Evolutionary conservation across 495 filamentous ascomycete species (phyloP), one percentile per base, ranked within the genome.

Genomic region (Neurospora sp.): DNA sequence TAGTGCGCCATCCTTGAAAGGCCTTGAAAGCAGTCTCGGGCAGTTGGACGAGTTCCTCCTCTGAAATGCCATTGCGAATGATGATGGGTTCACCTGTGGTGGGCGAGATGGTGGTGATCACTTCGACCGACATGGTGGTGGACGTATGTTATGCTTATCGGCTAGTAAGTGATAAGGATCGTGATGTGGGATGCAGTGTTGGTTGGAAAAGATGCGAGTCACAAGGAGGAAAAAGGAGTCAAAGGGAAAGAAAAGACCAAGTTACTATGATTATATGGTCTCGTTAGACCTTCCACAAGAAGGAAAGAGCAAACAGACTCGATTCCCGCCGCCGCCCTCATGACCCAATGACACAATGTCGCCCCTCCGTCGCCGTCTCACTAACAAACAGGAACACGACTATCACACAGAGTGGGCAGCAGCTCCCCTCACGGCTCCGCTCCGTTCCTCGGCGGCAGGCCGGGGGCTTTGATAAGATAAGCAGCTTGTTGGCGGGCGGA

Each of bases 71-170:
- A 76, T 89, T 88, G 73, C 94, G 89, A 37, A 89, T 91, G 75
- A 94, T 77, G 77, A 97, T 87, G 23, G 92, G 87, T 75, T 91
- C 86, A 81, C 92, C 92, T 66, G 94, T 97, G 44, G 89, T 90
- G 69, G 94, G 94, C 4, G 94, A 97, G 77, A 97, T 93, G 69
- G 94, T 97, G 2, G 89, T 95, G 77, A 97, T 89, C 2, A 85
- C 89, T 88, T 96, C 94, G 59, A 89, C 82, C 72, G 92, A 89
- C 92, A 96, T 96, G 82, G 74, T 70, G 39, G 62, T 42, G 8
- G 46, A 54, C 10, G 46, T 54, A 54, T 54, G 31, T 14, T 71
- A 48, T 11, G 39, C 16, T 39, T 54, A 37, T 48, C 27, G 27
- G 70, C n/a, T 71, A 44, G 37, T 48, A 35, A 48, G 40, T 35